phyloP scores from a whole-genome alignment of 192 early-diverging fungal genomes.

The Coemansia sp. region DNA sequence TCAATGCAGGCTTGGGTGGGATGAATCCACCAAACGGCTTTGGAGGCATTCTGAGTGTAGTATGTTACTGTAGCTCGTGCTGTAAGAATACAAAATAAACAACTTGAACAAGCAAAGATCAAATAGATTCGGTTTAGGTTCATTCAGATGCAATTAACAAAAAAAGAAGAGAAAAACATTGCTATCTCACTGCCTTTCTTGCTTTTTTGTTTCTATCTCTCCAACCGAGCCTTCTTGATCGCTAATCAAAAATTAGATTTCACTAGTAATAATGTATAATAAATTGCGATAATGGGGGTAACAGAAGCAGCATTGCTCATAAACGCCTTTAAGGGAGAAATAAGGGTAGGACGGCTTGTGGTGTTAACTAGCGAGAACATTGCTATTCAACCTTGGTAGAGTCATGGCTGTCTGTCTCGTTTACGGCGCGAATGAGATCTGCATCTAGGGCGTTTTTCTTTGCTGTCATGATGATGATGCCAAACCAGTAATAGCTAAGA shows the following conservation, averaged over 20 bases:
- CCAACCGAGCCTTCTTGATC: no score
- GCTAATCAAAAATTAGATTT: no score
- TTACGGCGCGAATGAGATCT: conserved; percentile 40
- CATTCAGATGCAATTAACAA: background rate
- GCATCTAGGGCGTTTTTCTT: conserved; percentile 48
- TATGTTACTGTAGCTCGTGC: background rate
- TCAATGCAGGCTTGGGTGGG: conserved; percentile 38
- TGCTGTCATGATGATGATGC: conserved; percentile 41
- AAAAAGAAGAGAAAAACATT: no score
- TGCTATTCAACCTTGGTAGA: conserved; percentile 14
- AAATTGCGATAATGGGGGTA: no score
- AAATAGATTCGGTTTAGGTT: background rate
- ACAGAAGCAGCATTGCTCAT: no score
- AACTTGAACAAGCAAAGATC: background rate
- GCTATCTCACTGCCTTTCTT: no score
- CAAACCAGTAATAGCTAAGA: conserved; percentile 56
- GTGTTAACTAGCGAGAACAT: background rate
- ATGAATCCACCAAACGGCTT: conserved; percentile 44
- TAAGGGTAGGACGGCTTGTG: background rate
- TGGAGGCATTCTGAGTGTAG: conserved; percentile 23
- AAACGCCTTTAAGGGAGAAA: background rate
- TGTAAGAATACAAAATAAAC: conserved; percentile 1
- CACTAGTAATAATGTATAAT: no score
- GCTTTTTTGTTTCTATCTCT: no score
- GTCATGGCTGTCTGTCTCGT: conserved; percentile 33